These are phyloP conservation scores for Solanum virginianum DNA, from an alignment of 257 asterid species.

Conservation along the genomic window DNA sequence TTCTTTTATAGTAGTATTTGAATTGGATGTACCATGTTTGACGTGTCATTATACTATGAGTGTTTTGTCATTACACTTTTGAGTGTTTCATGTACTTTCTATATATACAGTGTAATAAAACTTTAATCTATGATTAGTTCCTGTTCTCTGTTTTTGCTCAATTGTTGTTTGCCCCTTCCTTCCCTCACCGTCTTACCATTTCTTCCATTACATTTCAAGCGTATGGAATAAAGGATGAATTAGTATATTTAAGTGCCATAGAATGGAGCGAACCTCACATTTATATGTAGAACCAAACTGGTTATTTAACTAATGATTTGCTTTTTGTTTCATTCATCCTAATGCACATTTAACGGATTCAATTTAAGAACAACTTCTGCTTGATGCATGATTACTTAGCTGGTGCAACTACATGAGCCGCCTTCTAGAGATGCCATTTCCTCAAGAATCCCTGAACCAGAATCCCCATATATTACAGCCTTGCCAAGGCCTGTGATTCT, in stretches of 20 bases:
- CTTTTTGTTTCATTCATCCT: not conserved
- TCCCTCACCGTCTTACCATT: not conserved
- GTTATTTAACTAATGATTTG: not conserved
- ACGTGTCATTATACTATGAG: not conserved
- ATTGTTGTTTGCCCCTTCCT: not conserved
- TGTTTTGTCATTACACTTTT: not conserved
- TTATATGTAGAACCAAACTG: not conserved
- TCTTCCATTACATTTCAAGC: not conserved
- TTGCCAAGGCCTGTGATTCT: not conserved
- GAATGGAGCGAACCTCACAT: not conserved
- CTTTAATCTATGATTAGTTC: not conserved
- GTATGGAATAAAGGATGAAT: not conserved
- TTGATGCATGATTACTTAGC: slow-evolving; percentile 1
- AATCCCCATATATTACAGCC: not conserved
- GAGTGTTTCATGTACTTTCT: not conserved
- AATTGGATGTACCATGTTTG: not conserved
- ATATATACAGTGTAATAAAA: not conserved
- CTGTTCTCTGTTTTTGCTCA: not conserved
- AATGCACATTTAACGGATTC: not conserved
- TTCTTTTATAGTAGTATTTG: not conserved
- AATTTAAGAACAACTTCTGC: not conserved
- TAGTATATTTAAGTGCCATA: not conserved
- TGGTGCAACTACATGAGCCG: slow-evolving; percentile 1
- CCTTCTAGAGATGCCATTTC: slow-evolving; percentile 5
- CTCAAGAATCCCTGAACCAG: not conserved